Evolutionary conservation across 371 early-diverging fungal species (phyloP), one percentile per base, ranked within the genome.

Genomic region (Mucor sp.): DNA sequence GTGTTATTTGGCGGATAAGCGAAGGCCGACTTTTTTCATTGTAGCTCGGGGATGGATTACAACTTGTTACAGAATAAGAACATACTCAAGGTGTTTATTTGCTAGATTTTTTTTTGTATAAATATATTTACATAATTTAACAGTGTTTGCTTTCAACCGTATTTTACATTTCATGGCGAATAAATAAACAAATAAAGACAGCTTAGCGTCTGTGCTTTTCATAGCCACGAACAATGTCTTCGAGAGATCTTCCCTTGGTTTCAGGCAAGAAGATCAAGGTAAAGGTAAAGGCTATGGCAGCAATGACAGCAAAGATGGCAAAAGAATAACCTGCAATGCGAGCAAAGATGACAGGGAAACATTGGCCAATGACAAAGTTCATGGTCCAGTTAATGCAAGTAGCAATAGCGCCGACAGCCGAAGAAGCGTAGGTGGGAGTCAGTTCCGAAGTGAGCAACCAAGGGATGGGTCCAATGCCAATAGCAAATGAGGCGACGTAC

Each of bases 401-500:
- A 12, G 88, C 87, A 8, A 89, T 53, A 1, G 77, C 72, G 37
- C 79, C 79, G 19, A 79, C 74, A 6, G 88, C 82, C 6, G 89
- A 86, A 17, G 89, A 86, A 1, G 90, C 75, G n/a, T 88, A 84
- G 0, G 87, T 83, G 0, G 92, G 91, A 44, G 91, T 80, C 55
- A 94, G 62, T 65, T 93, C 93, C 0, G 91, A 85, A 3, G 88
- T 87, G 33, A 92, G 70, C 67, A 92, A 76, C 92, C 94, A 94
- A 8, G 95, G 92, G 59, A 95, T 91, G 0, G 91, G 89, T 5
- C 95, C 94, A 6, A 96, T 68, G 5, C 94, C 98, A 37, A 96
- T 76, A 37, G 92, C 93, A 81, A 93, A 97, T 47, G 87, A 83
- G 15, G 87, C 83, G n/a, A 93, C 89, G 79, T 93, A 95, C 95